Percentiles rank a stretch among this genome's conserved stretches.
phyloP scores from a whole-genome alignment of 495 filamentous ascomycete species.

The Talaromyces thailandensis region DNA sequence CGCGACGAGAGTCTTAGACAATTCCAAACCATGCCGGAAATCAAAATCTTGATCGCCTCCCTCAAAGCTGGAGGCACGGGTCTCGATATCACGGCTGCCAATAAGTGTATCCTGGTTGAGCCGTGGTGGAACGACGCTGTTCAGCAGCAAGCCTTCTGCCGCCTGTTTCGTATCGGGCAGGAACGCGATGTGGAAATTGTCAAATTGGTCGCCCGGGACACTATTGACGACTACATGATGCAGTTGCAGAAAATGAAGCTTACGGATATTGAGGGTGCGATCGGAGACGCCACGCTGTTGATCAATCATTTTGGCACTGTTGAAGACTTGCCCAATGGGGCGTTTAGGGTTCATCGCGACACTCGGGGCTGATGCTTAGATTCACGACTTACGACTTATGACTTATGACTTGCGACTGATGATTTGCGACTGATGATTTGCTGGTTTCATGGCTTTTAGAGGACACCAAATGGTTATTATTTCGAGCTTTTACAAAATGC shows the following conservation, averaged over 20 bases:
- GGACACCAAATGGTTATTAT: neutral
- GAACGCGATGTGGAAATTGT: slow-evolving; percentile 41
- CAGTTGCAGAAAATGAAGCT: slow-evolving; percentile 23
- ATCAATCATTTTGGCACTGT: slow-evolving; percentile 13
- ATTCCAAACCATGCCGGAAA: slow-evolving; percentile 17
- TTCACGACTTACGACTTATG: neutral
- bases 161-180: slow-evolving; percentile 57
- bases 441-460: neutral
- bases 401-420: neutral
- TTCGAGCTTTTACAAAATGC: neutral
- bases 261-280: slow-evolving; percentile 15
- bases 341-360: neutral
- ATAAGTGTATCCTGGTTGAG: slow-evolving; percentile 49
- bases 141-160: slow-evolving; percentile 48
- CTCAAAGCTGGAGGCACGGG: slow-evolving; percentile 38
- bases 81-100: slow-evolving; percentile 46
- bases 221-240: slow-evolving; percentile 43
- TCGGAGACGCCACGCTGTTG: slow-evolving; percentile 17
- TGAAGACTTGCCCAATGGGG: neutral
- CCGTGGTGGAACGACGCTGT: slow-evolving; percentile 50
- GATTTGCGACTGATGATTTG: neutral
- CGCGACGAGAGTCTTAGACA: slow-evolving; percentile 22
- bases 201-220: slow-evolving; percentile 37
- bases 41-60: slow-evolving; percentile 31
- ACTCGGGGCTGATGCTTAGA: neutral